Conservation (phyloP, 495 filamentous ascomycete genomes). For the Corynascus novoguineensis region DNA sequence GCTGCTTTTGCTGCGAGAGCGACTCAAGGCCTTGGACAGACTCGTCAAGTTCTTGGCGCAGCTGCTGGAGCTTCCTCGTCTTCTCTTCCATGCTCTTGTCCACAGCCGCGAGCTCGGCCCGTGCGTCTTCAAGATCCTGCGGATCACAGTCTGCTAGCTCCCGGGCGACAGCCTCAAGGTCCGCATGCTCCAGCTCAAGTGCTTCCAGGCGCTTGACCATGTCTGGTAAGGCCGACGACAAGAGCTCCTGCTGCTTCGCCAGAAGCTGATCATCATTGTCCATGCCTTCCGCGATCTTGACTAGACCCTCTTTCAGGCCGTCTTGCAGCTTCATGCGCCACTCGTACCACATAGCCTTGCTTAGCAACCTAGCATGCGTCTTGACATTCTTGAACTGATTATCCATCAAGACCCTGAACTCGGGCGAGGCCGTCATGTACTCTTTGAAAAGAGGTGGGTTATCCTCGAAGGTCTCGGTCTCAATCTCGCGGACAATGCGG, state of each 20-base stretch:
- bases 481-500: slow-evolving; percentile 80
- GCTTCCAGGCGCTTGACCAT: slow-evolving; percentile 53
- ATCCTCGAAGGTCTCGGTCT: slow-evolving; percentile 75
- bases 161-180: slow-evolving; percentile 62
- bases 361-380: slow-evolving; percentile 78
- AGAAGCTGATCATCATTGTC: slow-evolving; percentile 65
- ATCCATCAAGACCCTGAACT: slow-evolving; percentile 80
- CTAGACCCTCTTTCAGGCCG: slow-evolving; percentile 71
- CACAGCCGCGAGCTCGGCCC: slow-evolving; percentile 56
- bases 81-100: slow-evolving; percentile 67
- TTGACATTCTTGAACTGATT: slow-evolving; percentile 96
- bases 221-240: slow-evolving; percentile 59
- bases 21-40: slow-evolving; percentile 57
- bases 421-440: slow-evolving; percentile 81
- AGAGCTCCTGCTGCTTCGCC: slow-evolving; percentile 57
- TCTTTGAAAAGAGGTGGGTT: slow-evolving; percentile 89
- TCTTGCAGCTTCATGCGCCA: slow-evolving; percentile 92
- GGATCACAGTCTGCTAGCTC: slow-evolving; percentile 77
- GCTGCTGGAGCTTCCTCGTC: slow-evolving; percentile 54
- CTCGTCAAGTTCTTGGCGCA: slow-evolving; percentile 58
- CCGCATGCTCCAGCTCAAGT: slow-evolving; percentile 56
- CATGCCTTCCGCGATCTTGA: slow-evolving; percentile 70
- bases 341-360: slow-evolving; percentile 95
- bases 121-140: slow-evolving; percentile 62
- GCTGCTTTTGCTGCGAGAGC: slow-evolving; percentile 58